Base-by-base conservation (phyloP, 1,284 basidiomycete genomes). In the Fomitopsis palustris region DNA sequence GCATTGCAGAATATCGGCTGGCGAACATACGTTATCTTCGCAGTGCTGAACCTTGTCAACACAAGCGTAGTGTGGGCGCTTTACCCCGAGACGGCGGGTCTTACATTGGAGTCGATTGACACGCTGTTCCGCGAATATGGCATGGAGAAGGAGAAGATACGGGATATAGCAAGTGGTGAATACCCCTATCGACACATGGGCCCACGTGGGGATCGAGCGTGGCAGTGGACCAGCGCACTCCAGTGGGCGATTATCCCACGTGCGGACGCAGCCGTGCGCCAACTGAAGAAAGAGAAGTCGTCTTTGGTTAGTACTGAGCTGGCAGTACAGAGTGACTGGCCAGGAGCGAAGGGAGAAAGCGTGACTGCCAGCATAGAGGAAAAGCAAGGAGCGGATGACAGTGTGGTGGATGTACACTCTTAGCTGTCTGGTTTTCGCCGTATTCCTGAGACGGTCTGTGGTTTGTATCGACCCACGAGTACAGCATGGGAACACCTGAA, bases 1-100 rank as follows among this genome's bases (percentile, higher is more conserved):
- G 80, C 79, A 0, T 78, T 82, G 58, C 72, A 74, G 21, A 81
- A 81, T 66, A 82, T 82, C 54, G 67, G 65, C 43, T 81, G 78
- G 76, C 69, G 74, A 25, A 78, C 79, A 3, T 81, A 79, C 68
- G 74, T 81, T 62, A 78, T 81, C 35, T 81, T 80, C 62, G 77
- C 77, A 6, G 68, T 77, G 31, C 76, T 79, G 63, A 81, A 80
- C 64, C 75, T 78, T 33, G 70, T 74, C 51, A 80, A 75, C 73
- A 75, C 78, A 7, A 75, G 76, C 4, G 66, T 80, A 33, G 74
- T 79, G 16, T 78, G 75, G 60, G 64, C 72, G 57, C 78, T 78
- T 70, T 78, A 79, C 71, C 78, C 77, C 4, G 77, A 80, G 65
- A 79, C 78, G 9, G 71, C 76, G 42, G 76, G 75, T 5, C 69